Evolutionary conservation across 352 stramenopile genomes (phyloP).

Genomic region (Pythium guiyangense): DNA sequence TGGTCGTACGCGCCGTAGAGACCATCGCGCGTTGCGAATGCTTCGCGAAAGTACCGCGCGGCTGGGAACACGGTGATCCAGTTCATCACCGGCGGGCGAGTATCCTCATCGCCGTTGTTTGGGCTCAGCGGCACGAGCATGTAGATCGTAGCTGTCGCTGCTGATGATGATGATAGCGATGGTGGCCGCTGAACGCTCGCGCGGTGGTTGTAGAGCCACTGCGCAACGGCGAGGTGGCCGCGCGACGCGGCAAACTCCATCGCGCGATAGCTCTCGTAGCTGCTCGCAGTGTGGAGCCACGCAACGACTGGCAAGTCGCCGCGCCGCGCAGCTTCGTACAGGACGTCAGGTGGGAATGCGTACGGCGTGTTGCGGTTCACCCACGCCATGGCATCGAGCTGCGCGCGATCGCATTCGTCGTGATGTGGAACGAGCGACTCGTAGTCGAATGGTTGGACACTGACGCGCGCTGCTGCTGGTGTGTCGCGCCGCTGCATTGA

Average conservation of each 20-base stretch:
- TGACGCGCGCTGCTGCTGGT: not conserved
- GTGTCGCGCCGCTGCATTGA: slow-evolving; percentile 1
- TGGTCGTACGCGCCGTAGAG: slow-evolving; percentile 32
- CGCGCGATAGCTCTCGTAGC: slow-evolving; percentile 28
- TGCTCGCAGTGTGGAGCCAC: slow-evolving; percentile 28
- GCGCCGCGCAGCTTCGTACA: slow-evolving; percentile 36
- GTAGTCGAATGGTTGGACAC: slow-evolving; percentile 5
- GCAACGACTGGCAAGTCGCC: slow-evolving; percentile 29
- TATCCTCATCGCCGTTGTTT: slow-evolving; percentile 2
- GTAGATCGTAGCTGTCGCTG: slow-evolving; percentile 13
- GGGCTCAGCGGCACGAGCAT: slow-evolving; percentile 26
- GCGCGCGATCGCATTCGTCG: too few species aligned
- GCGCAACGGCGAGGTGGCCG: slow-evolving; percentile 28
- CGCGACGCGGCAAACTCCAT: slow-evolving; percentile 36
- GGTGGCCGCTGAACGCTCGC: not conserved
- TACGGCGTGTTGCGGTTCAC: slow-evolving; percentile 26
- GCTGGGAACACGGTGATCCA: slow-evolving; percentile 29
- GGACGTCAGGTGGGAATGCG: slow-evolving; percentile 27
- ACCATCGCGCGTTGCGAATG: slow-evolving; percentile 24
- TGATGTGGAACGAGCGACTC: not conserved
- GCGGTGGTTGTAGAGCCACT: slow-evolving; percentile 27
- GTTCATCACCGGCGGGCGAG: slow-evolving; percentile 16
- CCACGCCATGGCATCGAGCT: slow-evolving; percentile 16
- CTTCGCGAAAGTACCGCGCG: slow-evolving; percentile 25
- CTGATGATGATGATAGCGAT: slow-evolving; percentile 2